Percentiles rank a stretch among this genome's conserved stretches.
phyloP scores from a whole-genome alignment of 371 early-diverging fungal genomes.

The Apophysomyces ossiformis region DNA sequence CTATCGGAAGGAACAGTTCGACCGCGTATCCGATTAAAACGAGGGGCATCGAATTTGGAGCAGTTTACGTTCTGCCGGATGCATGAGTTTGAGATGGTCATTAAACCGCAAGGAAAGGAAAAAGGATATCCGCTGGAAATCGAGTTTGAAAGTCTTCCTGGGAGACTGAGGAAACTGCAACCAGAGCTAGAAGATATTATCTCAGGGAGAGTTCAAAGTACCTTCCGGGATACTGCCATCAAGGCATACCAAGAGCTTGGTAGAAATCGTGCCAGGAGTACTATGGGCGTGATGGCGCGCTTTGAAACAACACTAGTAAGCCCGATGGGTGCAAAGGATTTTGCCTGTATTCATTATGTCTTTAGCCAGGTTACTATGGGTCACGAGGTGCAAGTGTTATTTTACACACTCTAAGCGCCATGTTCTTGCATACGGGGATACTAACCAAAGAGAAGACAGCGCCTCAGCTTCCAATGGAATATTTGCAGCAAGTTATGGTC shows the following conservation, averaged over 20 bases:
- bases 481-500: slow-evolving; percentile 58
- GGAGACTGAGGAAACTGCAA: slow-evolving; percentile 32
- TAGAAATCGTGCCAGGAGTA: slow-evolving; percentile 50
- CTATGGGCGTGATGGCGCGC: slow-evolving; percentile 41
- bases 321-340: neutral
- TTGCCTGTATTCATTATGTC: neutral
- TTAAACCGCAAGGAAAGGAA: slow-evolving; percentile 47
- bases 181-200: slow-evolving; percentile 47
- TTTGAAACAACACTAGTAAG: slow-evolving; percentile 45
- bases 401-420: slow-evolving; percentile 31
- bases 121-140: slow-evolving; percentile 50
- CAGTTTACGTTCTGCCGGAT: slow-evolving; percentile 53
- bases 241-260: slow-evolving; percentile 49
- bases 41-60: slow-evolving; percentile 12
- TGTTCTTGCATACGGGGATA: slow-evolving; percentile 34
- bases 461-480: slow-evolving; percentile 58
- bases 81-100: slow-evolving; percentile 48
- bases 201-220: slow-evolving; percentile 27
- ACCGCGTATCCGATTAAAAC: neutral
- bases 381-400: slow-evolving; percentile 48
- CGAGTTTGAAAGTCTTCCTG: slow-evolving; percentile 37
- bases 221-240: slow-evolving; percentile 38
- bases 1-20: neutral
- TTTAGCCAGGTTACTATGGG: slow-evolving; percentile 66
- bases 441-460: slow-evolving; percentile 33